These are phyloP conservation scores for Deinandra increscens DNA, from an alignment of 129 eudicot species.

Conservation along the genomic window DNA sequence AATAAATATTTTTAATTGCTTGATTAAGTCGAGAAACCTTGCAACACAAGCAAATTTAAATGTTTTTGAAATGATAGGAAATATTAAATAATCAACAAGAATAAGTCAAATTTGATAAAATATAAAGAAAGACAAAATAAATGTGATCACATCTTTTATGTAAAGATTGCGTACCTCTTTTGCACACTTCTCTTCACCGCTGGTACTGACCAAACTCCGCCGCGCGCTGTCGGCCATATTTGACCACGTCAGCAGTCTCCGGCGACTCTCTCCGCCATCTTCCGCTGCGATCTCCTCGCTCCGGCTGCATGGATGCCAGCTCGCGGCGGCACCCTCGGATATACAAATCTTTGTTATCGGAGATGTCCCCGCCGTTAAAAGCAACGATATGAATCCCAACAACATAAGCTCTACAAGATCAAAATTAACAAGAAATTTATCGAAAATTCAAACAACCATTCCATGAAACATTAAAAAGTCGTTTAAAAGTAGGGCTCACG, in stretches of 20 bases:
- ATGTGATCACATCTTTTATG: not conserved
- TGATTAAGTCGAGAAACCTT: not conserved
- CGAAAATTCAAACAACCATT: too few relatives aligned
- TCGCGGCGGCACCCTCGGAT: slow-evolving; percentile 42
- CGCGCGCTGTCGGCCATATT: slow-evolving; percentile 28
- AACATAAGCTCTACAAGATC: slow-evolving; percentile 61
- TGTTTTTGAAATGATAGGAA: not conserved
- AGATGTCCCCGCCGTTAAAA: slow-evolving; percentile 53
- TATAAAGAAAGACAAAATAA: not conserved
- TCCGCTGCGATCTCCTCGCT: slow-evolving; percentile 16
- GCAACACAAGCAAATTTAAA: not conserved
- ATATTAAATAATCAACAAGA: not conserved
- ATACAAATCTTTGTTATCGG: slow-evolving; percentile 55
- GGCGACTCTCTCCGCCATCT: slow-evolving; percentile 36
- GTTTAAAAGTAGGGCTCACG: too few relatives aligned
- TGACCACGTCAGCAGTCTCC: slow-evolving; percentile 44
- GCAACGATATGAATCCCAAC: slow-evolving; percentile 69
- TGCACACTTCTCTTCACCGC: slow-evolving; percentile 44
- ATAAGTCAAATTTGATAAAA: not conserved
- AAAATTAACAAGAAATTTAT: too few relatives aligned
- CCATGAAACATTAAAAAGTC: too few relatives aligned
- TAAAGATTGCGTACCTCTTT: slow-evolving; percentile 32
- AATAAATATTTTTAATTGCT: not conserved
- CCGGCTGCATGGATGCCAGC: slow-evolving; percentile 62
- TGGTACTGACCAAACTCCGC: slow-evolving; percentile 36